These are phyloP conservation scores for Fomitopsis palustris DNA, from an alignment of 1,284 basidiomycete species.

Conservation along the genomic window DNA sequence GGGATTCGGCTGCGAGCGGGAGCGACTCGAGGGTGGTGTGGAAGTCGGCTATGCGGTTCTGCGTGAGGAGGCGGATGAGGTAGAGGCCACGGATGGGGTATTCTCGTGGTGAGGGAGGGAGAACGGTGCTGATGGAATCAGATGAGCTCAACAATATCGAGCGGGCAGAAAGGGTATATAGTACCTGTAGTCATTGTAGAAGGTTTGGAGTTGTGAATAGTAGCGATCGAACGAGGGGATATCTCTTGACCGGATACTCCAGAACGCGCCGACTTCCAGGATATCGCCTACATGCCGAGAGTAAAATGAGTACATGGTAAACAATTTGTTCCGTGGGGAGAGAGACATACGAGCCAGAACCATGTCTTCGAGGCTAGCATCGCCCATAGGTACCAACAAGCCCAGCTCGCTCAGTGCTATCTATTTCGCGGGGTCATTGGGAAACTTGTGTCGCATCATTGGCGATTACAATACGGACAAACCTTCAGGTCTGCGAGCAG, in stretches of 20 bases:
- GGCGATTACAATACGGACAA: not conserved
- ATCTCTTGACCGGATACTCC: constrained; percentile 86
- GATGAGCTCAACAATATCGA: not conserved
- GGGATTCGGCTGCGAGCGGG: constrained; percentile 68
- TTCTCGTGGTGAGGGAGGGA: constrained; percentile 84
- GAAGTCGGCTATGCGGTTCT: constrained; percentile 97
- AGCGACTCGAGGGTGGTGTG: constrained; percentile 99
- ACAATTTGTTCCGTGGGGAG: too few relatives aligned
- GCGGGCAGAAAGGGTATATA: constrained; percentile 8
- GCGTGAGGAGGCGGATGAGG: constrained; percentile 90
- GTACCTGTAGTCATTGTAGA: constrained; percentile 87
- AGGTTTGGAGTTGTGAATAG: constrained; percentile 88
- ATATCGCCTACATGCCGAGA: constrained; percentile 70
- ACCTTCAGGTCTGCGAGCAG: constrained; percentile 77
- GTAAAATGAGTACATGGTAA: not conserved
- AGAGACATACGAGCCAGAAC: constrained; percentile 55
- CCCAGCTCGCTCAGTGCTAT: constrained; percentile 77
- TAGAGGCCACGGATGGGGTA: constrained; percentile 90
- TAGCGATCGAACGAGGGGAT: constrained; percentile 94
- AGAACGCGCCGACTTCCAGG: constrained; percentile 93
- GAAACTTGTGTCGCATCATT: too few relatives aligned
- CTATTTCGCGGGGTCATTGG: constrained; percentile 33
- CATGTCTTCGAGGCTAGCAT: constrained; percentile 59
- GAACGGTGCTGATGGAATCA: constrained; percentile 47
- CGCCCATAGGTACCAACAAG: constrained; percentile 63